Conservation (phyloP, 116 monocot genomes). For the Phalaenopsis hybrid region DNA sequence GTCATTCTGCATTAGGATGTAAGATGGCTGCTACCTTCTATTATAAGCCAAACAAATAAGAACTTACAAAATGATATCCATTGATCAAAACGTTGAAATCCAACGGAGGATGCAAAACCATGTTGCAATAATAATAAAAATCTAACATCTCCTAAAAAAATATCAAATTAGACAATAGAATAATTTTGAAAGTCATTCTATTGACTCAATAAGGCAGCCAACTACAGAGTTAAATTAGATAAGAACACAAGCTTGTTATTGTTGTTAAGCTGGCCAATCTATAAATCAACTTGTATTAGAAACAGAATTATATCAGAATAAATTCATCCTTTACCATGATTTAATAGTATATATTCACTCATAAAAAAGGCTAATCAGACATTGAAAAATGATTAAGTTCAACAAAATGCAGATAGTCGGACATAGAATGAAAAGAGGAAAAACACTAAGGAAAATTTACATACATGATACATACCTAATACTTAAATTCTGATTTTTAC, state of each 20-base stretch:
- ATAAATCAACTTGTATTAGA: background rate
- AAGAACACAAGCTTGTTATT: too few species aligned
- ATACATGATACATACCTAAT: too few species aligned
- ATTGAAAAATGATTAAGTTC: background rate
- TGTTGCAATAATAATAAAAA: background rate
- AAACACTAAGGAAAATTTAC: background rate
- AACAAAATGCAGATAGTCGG: background rate
- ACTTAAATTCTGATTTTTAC: too few species aligned
- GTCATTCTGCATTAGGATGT: too few species aligned
- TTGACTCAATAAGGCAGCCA: too few species aligned
- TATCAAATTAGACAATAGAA: background rate
- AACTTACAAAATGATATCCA: background rate
- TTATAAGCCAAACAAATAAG: background rate
- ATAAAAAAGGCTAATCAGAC: background rate
- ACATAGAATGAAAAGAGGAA: background rate
- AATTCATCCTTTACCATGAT: background rate
- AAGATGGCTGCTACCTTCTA: background rate
- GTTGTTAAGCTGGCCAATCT: background rate
- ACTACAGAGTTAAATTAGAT: too few species aligned
- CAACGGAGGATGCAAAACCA: background rate
- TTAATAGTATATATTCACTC: background rate
- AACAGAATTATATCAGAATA: background rate
- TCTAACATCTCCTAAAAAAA: background rate
- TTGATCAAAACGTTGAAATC: background rate
- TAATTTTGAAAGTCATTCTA: too few species aligned